Evolutionary conservation across 768 basidiomycete genomes (phyloP).

Genomic region (Astraeus odoratus): DNA sequence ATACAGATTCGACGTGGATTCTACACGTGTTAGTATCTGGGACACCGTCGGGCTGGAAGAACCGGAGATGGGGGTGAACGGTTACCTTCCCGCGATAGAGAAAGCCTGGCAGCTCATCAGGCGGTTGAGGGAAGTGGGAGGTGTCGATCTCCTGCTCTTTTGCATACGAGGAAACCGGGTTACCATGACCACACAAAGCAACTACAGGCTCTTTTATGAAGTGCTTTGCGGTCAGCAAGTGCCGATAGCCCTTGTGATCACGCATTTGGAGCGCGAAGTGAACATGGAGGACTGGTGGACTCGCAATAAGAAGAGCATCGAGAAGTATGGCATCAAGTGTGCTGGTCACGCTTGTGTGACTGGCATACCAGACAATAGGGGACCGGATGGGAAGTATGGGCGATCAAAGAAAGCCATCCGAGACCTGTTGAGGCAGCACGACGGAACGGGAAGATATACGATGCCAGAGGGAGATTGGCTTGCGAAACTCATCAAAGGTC

Average conservation of each 20-base stretch:
- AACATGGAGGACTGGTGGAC: constrained; percentile 31
- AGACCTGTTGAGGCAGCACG: constrained; percentile 10
- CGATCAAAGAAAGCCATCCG: constrained; percentile 16
- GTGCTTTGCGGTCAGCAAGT: constrained; percentile 32
- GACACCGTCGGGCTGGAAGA: constrained; percentile 33
- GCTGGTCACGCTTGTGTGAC: constrained; percentile 31
- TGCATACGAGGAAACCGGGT: constrained; percentile 37
- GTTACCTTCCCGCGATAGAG: constrained; percentile 24
- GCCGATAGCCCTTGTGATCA: constrained; percentile 28
- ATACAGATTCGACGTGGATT: constrained; percentile 19
- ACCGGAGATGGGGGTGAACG: constrained; percentile 18
- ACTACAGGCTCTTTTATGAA: constrained; percentile 37
- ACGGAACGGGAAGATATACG: constrained; percentile 12
- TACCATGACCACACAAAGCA: constrained; percentile 30
- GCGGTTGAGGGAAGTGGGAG: constrained; percentile 21
- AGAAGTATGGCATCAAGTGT: constrained; percentile 20
- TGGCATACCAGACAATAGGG: constrained; percentile 18
- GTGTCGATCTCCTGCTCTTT: constrained; percentile 36
- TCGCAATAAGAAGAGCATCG: constrained; percentile 18
- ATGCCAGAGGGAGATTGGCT: constrained; percentile 23
- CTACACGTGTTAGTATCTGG: constrained; percentile 19
- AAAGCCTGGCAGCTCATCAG: constrained; percentile 29
- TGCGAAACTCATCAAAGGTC: constrained; percentile 18
- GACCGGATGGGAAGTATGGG: constrained; percentile 16
- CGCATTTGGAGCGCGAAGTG: constrained; percentile 33